Evolutionary conservation across 805 yeast species (phyloP), one percentile per base, ranked within the genome.

Genomic region (Saccharomycopsis lassenensis): DNA sequence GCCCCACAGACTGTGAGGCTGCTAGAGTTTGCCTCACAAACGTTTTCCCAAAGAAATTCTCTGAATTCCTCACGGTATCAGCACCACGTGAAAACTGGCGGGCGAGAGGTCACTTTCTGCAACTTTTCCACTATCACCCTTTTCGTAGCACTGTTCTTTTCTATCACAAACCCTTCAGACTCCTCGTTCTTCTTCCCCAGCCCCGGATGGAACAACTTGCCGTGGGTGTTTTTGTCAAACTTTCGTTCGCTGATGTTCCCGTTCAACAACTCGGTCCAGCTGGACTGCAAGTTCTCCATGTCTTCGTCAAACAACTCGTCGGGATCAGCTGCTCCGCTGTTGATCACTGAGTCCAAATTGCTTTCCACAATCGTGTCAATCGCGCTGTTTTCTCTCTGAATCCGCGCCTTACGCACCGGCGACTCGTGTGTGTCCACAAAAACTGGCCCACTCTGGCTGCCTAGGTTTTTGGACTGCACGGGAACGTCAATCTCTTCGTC

Each of bases 61-160:
- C n/a, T n/a, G n/a, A n/a, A 14, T 14, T 27, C 29, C n/a, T n/a
- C 17, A 10, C 6, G 7, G 12, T 19, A 35, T 46, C 34, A 74
- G 47, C 83, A 77, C 73, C 83, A 77, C 1, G 83, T 74, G 43
- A 77, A 75, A 1, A 77, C 71, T 0, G 85, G 83, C 1, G 78
- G 74, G 42, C 62, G 68, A 3, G 68, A 58, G 5, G 61, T 59
- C 3, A 69, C 77, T 11, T 69, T 63, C 46, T 72, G 74, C 19
- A 77, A 48, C 34, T 81, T 54, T 51, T 77, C 85, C 4, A 76
- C 68, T 3, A 77, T 64, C 3, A 74, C 82, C 28, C 54, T 59
- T 46, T 65, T 64, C 1, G 63, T 55, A 7, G 57, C 56, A 4
- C 46, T 28, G 25, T 40, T 37, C 11, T 39, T 33, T 8, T 38